Base-by-base conservation (phyloP, 1,139 yeast species). In the Yamadazyma aaseri region DNA sequence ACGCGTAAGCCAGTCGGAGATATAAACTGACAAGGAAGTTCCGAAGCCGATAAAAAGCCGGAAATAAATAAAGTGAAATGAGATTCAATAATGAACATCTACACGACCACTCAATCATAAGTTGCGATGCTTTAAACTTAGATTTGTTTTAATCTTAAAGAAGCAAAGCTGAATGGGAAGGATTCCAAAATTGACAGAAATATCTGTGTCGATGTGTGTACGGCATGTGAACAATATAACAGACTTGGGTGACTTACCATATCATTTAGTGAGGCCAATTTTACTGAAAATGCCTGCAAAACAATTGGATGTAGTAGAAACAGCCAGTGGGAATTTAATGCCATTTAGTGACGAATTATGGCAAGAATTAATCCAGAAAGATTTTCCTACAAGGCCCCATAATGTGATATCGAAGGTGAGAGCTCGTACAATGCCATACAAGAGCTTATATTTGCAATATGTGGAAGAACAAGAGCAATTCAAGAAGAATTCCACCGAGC, bases 341-440 rank as follows among this genome's bases (percentile, higher is more conserved):
- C 73, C 79, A 10, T 72, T 68, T 26, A 71, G 76, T 35, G 82
- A 76, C 40, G 63, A 57, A 24, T 44, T 76, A n/a, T 79, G 85
- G 85, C 47, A 46, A 3, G 44, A 46, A 1, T 51, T 76, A 14
- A 49, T 77, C 4, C 58, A 55, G 33, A 65, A 58, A 37, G 81
- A 79, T 36, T 78, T 75, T 46, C 76, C 81, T 4, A 69, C 63
- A 33, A 50, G 74, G 20, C 71, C 72, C 10, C 14, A 13, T 6
- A 26, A 28, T n/a, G 32, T 20, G 29, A 30, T 29, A 6, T 6
- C 17, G 20, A 28, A 14, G 15, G 12, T 28, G 12, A 16, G 8
- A 10, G 3, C 17, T 4, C 25, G 33, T 11, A 28, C 32, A 3
- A 66, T 65, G 72, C 68, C 71, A 11, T 65, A 46, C 63, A 76